Conservation (phyloP, 805 yeast genomes). For the Cyberlindnera maclurae region DNA sequence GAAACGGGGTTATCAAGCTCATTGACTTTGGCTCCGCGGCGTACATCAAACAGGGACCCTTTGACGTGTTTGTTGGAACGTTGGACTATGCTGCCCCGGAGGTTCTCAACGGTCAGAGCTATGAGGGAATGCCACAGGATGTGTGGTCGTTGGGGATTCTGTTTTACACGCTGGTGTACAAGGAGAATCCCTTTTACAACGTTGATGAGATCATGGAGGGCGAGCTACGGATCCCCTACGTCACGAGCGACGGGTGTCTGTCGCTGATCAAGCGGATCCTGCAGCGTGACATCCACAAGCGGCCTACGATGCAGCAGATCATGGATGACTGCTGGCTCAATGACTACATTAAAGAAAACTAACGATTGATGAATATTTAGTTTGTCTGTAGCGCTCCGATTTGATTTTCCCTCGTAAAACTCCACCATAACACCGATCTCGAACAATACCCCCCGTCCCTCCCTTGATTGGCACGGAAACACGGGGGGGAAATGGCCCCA, state of each 20-base stretch:
- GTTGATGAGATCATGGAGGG: constrained; percentile 96
- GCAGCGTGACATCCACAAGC: constrained; percentile 52
- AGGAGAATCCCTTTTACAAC: constrained; percentile 92
- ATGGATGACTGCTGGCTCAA: constrained; percentile 64
- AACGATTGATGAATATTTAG: too few relatives aligned
- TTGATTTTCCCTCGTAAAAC: too few relatives aligned
- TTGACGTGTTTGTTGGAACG: constrained; percentile 96
- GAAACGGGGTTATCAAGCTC: constrained; percentile 69
- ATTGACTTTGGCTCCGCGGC: constrained; percentile 97
- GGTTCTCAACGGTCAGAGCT: constrained; percentile 80
- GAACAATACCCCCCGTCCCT: too few relatives aligned
- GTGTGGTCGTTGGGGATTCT: constrained; percentile 95
- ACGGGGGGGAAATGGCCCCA: too few relatives aligned
- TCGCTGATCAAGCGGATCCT: constrained; percentile 58
- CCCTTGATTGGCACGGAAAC: too few relatives aligned
- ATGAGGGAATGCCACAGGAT: constrained; percentile 92
- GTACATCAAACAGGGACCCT: constrained; percentile 83
- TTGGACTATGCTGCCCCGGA: constrained; percentile 98
- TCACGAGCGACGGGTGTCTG: constrained; percentile 51
- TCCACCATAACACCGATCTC: too few relatives aligned
- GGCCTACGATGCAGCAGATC: constrained; percentile 74
- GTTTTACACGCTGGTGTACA: constrained; percentile 81
- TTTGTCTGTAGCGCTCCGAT: too few relatives aligned
- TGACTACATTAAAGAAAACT: constrained; percentile 1
- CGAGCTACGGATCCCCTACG: constrained; percentile 62